Conservation (phyloP, 768 basidiomycete genomes). For the Lactarius psammicola region DNA sequence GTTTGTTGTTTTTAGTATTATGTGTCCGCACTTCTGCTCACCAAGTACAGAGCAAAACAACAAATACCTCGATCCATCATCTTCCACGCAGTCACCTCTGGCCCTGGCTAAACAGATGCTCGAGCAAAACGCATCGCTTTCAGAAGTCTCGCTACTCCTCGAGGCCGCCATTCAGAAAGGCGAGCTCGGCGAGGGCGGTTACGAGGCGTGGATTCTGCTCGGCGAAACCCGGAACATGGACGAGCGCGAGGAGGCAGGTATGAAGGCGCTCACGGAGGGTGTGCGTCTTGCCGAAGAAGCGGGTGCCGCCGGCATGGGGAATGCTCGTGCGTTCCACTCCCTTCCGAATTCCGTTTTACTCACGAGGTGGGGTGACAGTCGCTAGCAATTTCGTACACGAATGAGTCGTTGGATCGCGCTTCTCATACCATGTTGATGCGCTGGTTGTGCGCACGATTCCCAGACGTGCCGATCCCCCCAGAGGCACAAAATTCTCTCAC, state of each 20-base stretch:
- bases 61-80: constrained; percentile 57
- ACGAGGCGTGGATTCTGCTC: constrained; percentile 89
- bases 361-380: constrained; percentile 51
- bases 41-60: constrained; percentile 62
- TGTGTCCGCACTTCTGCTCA: constrained; percentile 13
- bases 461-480: constrained; percentile 51
- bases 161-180: constrained; percentile 89
- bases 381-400: constrained; percentile 93
- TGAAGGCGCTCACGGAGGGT: constrained; percentile 76
- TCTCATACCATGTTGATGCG: constrained; percentile 83
- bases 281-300: constrained; percentile 62
- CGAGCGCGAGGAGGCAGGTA: constrained; percentile 78
- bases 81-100: constrained; percentile 51
- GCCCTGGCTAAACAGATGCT: constrained; percentile 74
- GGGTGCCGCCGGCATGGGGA: constrained; percentile 62
- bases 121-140: constrained; percentile 77
- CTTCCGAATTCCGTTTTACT: constrained; percentile 11
- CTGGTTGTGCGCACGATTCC: constrained; percentile 74
- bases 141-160: constrained; percentile 81
- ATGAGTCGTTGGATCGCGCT: constrained; percentile 86
- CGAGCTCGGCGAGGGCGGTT: constrained; percentile 76
- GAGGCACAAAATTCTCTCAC: constrained; percentile 54
- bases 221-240: constrained; percentile 91
- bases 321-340: constrained; percentile 58
- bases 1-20: constrained; percentile 43